Base-by-base conservation (phyloP, 2,329 filamentous ascomycete genomes). In the Verticillium isaacii region DNA sequence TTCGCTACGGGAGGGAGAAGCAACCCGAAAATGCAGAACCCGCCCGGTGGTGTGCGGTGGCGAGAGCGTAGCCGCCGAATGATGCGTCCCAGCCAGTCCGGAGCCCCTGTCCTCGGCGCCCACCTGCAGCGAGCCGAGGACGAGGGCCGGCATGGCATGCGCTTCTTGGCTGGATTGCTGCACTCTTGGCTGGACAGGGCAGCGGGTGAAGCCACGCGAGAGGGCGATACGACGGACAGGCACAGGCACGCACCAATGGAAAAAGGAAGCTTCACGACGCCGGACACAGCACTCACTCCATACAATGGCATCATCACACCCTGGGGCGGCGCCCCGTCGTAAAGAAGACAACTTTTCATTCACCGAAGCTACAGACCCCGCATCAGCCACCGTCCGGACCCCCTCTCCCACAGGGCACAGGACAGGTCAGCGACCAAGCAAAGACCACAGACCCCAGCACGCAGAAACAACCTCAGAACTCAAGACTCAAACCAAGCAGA, bases 401-500 rank as follows among this genome's bases (percentile, higher is more conserved):
- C 17, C 19, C 45, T 14, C 19, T 23, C 9, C 8, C n/a, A 25
- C 19, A n/a, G 19, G 19, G 25, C 19, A n/a, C 8, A 8, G 45
- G 19, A 50, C 45, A 50, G 45, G 17, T 4, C 34, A 36, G 45
- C 45, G 45, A 23, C n/a, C 8, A n/a, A 50, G 45, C 5, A 50
- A 50, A 50, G 45, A n/a, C 45, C 45, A 50, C 45, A 50, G 19
- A 50, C 45, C 45, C 45, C 45, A 50, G 45, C 45, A 50, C 45
- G 45, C 45, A 50, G 45, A 50, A 50, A 23, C 29, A 29, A 29
- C 29, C 29, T 29, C 29, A 50, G 5, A 36, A 36, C 34, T 14
- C 34, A 36, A 56, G 25, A 15, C 25, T 34, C 54, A 57, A 41
- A 50, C 58, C 62, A 64, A 57, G 57, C 60, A 62, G 41, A 58